phyloP scores from a whole-genome alignment of 495 filamentous ascomycete species.

The Ramalina peruviana region DNA sequence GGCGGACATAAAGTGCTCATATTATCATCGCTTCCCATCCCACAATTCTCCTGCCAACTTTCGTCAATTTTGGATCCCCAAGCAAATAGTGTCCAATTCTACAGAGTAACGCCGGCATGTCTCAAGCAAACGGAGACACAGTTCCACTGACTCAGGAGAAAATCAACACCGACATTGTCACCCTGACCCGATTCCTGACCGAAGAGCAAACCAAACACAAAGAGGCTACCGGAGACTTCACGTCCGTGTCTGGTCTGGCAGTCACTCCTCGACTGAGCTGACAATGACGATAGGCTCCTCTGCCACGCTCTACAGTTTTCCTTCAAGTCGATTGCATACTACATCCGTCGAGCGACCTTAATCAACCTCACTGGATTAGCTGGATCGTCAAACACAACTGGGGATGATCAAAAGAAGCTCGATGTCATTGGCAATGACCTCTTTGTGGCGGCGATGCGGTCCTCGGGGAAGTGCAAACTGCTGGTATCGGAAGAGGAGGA shows the following conservation, averaged over 20 bases:
- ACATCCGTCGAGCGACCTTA: constrained; percentile 92
- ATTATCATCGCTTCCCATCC: background rate
- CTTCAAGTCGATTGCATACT: constrained; percentile 99
- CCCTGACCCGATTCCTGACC: constrained; percentile 85
- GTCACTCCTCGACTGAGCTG: background rate
- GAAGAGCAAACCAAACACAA: constrained; percentile 89
- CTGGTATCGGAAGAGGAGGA: constrained; percentile 97
- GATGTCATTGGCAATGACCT: constrained; percentile 98
- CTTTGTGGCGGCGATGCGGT: constrained; percentile 87
- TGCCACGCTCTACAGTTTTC: constrained; percentile 98
- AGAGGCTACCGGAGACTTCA: constrained; percentile 96
- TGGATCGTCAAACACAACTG: constrained; percentile 86
- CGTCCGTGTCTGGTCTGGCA: constrained; percentile 39
- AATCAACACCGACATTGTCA: constrained; percentile 91
- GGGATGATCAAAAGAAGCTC: constrained; percentile 98
- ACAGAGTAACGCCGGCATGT: background rate
- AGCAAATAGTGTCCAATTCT: too few species aligned
- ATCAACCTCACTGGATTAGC: constrained; percentile 94
- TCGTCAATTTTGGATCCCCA: background rate
- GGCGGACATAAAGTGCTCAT: background rate
- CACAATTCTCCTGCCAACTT: background rate
- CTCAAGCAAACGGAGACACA: constrained; percentile 19
- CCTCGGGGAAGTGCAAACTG: constrained; percentile 74
- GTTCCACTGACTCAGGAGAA: constrained; percentile 45
- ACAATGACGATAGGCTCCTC: constrained; percentile 48